phyloP scores from a whole-genome alignment of 148 eudicot genomes.

The Diospyros lotus region DNA sequence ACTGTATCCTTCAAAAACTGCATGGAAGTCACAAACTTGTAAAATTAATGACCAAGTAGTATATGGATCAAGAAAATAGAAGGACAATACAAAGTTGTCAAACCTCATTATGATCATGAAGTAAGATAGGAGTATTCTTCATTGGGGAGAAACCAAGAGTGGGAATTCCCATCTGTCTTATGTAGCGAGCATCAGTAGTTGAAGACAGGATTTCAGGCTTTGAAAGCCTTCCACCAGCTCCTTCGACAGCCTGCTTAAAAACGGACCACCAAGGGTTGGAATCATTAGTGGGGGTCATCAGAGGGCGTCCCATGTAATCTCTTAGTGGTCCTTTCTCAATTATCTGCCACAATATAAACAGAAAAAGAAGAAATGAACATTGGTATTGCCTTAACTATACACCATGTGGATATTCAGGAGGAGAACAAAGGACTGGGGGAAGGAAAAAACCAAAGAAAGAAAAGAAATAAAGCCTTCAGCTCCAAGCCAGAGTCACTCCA shows the following conservation, averaged over 20 bases:
- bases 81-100: neutral
- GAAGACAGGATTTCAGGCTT: slow-evolving; percentile 84
- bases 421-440: too few species aligned
- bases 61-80: neutral
- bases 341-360: slow-evolving; percentile 29
- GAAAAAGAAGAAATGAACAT: too few species aligned
- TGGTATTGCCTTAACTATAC: too few species aligned
- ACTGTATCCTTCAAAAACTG: slow-evolving; percentile 64
- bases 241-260: slow-evolving; percentile 57
- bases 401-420: too few species aligned
- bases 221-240: slow-evolving; percentile 70
- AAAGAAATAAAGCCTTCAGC: too few species aligned
- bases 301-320: slow-evolving; percentile 68
- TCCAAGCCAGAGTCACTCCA: too few species aligned
- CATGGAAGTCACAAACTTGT: slow-evolving; percentile 6
- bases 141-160: slow-evolving; percentile 91
- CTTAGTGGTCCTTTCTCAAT: slow-evolving; percentile 53
- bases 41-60: neutral
- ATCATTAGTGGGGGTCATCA: slow-evolving; percentile 64
- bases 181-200: slow-evolving; percentile 68
- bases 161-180: slow-evolving; percentile 77
- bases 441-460: too few species aligned
- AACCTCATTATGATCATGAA: slow-evolving; percentile 96
- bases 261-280: slow-evolving; percentile 92
- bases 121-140: slow-evolving; percentile 86